Conservation (phyloP, 2,329 filamentous ascomycete species). For the Rutstroemia sydowiana region DNA sequence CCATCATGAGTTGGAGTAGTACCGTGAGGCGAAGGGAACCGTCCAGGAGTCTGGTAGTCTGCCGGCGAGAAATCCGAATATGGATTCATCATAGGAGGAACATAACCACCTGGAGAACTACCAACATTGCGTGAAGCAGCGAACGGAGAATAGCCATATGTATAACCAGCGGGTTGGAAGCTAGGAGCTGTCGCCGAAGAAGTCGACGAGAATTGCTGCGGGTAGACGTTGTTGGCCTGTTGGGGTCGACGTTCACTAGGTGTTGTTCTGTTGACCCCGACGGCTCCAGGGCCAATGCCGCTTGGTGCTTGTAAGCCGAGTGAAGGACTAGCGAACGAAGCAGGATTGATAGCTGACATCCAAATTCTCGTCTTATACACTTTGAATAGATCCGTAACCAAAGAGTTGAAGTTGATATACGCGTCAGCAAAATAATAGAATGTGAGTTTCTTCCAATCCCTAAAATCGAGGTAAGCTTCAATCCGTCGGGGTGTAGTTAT, state of each 20-base stretch:
- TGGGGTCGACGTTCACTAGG: slow-evolving; percentile 34
- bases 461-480: slow-evolving; percentile 32
- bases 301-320: slow-evolving; percentile 64
- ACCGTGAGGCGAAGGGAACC: slow-evolving; percentile 39
- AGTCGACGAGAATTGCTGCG: slow-evolving; percentile 37
- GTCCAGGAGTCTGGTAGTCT: slow-evolving; percentile 40
- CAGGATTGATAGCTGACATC: slow-evolving; percentile 99
- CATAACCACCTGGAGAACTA: slow-evolving; percentile 31
- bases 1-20: slow-evolving; percentile 32
- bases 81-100: slow-evolving; percentile 36
- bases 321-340: slow-evolving; percentile 79
- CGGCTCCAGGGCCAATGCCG: slow-evolving; percentile 57
- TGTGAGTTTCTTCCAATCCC: slow-evolving; percentile 98
- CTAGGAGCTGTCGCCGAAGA: slow-evolving; percentile 35
- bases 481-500: not conserved
- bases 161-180: slow-evolving; percentile 35
- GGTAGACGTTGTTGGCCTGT: slow-evolving; percentile 29
- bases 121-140: slow-evolving; percentile 33
- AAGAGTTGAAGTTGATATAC: slow-evolving; percentile 98
- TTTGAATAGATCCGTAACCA: slow-evolving; percentile 97
- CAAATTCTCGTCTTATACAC: slow-evolving; percentile 99
- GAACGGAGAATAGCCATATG: slow-evolving; percentile 39
- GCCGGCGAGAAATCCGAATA: slow-evolving; percentile 36
- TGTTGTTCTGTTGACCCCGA: slow-evolving; percentile 44
- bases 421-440: slow-evolving; percentile 98